phyloP scores from a whole-genome alignment of 176 grass and related monocot genomes.

The Neostapfia colusana region DNA sequence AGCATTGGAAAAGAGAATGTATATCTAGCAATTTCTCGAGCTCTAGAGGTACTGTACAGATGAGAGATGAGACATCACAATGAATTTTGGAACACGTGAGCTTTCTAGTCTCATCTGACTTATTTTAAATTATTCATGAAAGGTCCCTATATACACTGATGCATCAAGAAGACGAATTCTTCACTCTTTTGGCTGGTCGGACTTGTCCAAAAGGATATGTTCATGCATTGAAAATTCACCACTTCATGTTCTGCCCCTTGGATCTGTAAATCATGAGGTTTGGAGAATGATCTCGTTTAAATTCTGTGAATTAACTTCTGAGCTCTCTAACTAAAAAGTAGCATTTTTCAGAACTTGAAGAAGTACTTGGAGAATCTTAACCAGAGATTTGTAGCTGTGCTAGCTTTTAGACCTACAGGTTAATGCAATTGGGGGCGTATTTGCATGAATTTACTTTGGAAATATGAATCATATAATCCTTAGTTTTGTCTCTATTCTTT shows the following conservation, averaged over 20 bases:
- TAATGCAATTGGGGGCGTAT: not conserved
- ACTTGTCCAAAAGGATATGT: conserved; percentile 61
- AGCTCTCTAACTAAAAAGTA: conserved; percentile 25
- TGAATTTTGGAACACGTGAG: not conserved
- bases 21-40: conserved; percentile 68
- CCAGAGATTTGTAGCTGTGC: conserved; percentile 27
- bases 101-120: conserved; percentile 7
- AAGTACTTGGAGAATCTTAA: conserved; percentile 6
- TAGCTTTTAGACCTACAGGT: conserved; percentile 89
- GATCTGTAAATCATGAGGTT: conserved; percentile 67
- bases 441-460: not conserved
- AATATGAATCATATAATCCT: conserved; percentile 11
- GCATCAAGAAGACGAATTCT: conserved; percentile 70
- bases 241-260: conserved; percentile 74
- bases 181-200: conserved; percentile 66
- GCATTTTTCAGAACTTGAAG: conserved; percentile 55
- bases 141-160: conserved; percentile 75
- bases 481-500: conserved; percentile 30
- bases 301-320: conserved; percentile 16
- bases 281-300: conserved; percentile 22
- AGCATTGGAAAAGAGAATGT: conserved; percentile 82
- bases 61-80: not conserved
- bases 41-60: conserved; percentile 48
- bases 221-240: conserved; percentile 53
- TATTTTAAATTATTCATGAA: conserved; percentile 25